Conservation (phyloP, 108 stramenopile species). For the Chaetoceros tenuissimus region DNA sequence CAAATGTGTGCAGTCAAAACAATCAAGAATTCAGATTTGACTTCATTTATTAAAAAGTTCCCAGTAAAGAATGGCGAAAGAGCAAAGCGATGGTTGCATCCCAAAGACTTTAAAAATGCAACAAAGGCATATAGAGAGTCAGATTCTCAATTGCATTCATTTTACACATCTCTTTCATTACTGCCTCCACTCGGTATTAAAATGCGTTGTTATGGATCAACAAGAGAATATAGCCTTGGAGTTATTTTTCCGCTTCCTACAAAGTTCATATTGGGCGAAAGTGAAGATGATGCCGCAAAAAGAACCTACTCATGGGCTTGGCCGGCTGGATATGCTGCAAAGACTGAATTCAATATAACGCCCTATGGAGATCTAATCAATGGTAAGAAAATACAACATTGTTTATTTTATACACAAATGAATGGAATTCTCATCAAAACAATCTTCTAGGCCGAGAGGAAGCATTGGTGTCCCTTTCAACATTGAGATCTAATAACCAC, state of each 20-base stretch:
- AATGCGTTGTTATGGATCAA: slow-evolving; percentile 75
- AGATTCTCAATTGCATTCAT: slow-evolving; percentile 57
- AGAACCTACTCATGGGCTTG: slow-evolving; percentile 64
- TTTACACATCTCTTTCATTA: slow-evolving; percentile 69
- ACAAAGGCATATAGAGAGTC: not conserved
- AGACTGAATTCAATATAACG: slow-evolving; percentile 56
- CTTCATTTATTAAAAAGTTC: slow-evolving; percentile 64
- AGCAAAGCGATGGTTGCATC: slow-evolving; percentile 1
- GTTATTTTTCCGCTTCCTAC: slow-evolving; percentile 74
- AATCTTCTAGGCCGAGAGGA: no score
- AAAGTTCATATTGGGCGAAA: slow-evolving; percentile 21
- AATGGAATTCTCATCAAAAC: no score
- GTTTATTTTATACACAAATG: no score
- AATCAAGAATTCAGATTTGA: slow-evolving; percentile 73
- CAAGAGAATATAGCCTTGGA: slow-evolving; percentile 57
- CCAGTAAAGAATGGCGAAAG: slow-evolving; percentile 14
- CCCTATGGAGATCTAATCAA: slow-evolving; percentile 43
- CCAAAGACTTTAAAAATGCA: not conserved
- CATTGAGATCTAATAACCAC: slow-evolving; percentile 35
- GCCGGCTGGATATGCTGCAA: slow-evolving; percentile 64
- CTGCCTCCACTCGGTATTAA: slow-evolving; percentile 64
- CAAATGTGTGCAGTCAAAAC: slow-evolving; percentile 75
- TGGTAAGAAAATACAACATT: no score
- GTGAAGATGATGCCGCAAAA: slow-evolving; percentile 49
- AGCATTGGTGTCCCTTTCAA: slow-evolving; percentile 33